Conservation (phyloP, 352 stramenopile genomes). For the Plasmopara viticola region DNA sequence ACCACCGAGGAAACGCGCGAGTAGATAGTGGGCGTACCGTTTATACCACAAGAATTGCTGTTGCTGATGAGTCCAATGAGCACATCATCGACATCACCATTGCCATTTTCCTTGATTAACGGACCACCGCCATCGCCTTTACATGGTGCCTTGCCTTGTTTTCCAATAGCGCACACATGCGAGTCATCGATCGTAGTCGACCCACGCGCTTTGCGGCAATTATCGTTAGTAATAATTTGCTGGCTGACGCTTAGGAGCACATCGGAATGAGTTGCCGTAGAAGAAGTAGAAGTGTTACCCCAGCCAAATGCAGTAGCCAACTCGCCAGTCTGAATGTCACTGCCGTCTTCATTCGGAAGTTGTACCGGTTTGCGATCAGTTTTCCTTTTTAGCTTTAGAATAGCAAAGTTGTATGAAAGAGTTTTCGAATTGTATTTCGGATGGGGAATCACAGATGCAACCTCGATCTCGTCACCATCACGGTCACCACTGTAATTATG, state of each 20-base stretch:
- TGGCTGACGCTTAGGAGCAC: no score
- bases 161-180: slow-evolving; percentile 22
- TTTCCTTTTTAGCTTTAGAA: no score
- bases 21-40: slow-evolving; percentile 17
- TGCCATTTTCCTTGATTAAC: slow-evolving; percentile 18
- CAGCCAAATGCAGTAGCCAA: no score
- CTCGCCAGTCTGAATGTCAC: no score
- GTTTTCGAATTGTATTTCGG: no score
- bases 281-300: no score
- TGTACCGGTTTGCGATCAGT: no score
- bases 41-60: slow-evolving; percentile 26
- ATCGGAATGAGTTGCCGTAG: no score
- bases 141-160: slow-evolving; percentile 23
- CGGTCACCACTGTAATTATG: slow-evolving; percentile 27
- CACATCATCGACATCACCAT: slow-evolving; percentile 24
- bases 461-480: no score
- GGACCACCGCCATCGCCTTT: slow-evolving; percentile 29
- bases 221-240: slow-evolving; percentile 9
- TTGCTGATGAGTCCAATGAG: slow-evolving; percentile 45
- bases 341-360: no score
- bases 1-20: slow-evolving; percentile 20
- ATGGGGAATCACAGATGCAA: no score
- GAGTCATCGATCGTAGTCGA: slow-evolving; percentile 15
- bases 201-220: slow-evolving; percentile 11
- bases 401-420: no score